These are phyloP conservation scores for Zygosaccharomyces lentus DNA, from an alignment of 805 yeast genomes.

Conservation along the genomic window DNA sequence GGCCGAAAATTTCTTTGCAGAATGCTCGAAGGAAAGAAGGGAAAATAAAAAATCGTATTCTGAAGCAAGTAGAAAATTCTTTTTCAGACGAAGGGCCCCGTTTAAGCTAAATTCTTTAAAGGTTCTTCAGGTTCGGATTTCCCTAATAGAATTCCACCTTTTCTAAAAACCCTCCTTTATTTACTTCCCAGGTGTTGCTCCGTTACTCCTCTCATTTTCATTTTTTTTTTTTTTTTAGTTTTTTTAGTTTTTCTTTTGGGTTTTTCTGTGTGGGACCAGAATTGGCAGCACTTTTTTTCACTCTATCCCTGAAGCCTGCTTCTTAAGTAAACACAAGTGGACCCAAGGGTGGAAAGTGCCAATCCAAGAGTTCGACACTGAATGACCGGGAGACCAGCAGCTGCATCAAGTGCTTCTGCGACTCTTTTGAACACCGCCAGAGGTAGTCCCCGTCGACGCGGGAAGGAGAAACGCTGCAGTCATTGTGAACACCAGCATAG, in stretches of 20 bases:
- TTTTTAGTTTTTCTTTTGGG: no score
- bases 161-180: neutral
- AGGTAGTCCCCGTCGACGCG: neutral
- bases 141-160: neutral
- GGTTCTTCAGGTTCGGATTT: neutral
- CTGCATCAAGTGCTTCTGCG: constrained; percentile 1
- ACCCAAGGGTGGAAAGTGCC: neutral
- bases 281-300: neutral
- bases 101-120: neutral
- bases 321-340: neutral
- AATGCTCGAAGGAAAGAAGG: constrained; percentile 1
- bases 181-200: neutral
- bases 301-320: neutral
- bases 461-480: neutral
- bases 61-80: neutral
- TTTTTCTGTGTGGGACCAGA: no score
- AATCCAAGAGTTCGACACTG: constrained; percentile 1
- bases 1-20: constrained; percentile 5
- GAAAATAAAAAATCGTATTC: constrained; percentile 1
- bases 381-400: constrained; percentile 3
- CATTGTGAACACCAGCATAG: constrained; percentile 13
- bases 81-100: neutral
- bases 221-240: neutral
- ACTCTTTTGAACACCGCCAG: constrained; percentile 1
- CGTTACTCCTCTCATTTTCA: neutral